Conservation (phyloP, 1,284 basidiomycete genomes). For the Bjerkandera adusta region DNA sequence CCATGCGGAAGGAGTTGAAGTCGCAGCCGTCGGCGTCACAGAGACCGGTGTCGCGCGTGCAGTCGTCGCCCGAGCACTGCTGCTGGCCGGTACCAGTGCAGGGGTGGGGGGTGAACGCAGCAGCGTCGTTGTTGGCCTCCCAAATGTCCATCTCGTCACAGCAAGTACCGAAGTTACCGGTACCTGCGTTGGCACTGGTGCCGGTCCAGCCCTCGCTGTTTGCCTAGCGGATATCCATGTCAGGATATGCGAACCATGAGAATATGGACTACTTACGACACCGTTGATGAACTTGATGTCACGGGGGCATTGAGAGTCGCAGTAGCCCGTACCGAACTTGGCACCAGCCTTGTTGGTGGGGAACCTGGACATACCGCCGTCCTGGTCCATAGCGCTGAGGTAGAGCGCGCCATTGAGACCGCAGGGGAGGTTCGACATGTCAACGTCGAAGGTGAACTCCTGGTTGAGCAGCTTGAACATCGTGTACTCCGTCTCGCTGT, state of each 20-base stretch:
- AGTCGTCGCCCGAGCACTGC: conserved; percentile 32
- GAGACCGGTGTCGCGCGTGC: conserved; percentile 35
- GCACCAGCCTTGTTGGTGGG: conserved; percentile 46
- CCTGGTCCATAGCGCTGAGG: conserved; percentile 38
- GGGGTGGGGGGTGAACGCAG: conserved; percentile 52
- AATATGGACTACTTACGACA: conserved; percentile 31
- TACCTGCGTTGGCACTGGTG: conserved; percentile 33
- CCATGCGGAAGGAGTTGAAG: conserved; percentile 58
- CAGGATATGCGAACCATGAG: conserved; percentile 24
- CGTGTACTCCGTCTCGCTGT: conserved; percentile 42
- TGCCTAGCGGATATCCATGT: conserved; percentile 27
- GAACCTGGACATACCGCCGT: conserved; percentile 35
- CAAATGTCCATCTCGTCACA: conserved; percentile 60
- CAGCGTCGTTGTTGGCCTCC: conserved; percentile 52
- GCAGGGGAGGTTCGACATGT: conserved; percentile 51
- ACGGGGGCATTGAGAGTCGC: conserved; percentile 56
- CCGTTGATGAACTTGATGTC: conserved; percentile 59
- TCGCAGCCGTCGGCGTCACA: conserved; percentile 55
- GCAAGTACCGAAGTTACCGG: conserved; percentile 47
- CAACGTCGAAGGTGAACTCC: conserved; percentile 58
- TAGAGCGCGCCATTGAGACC: conserved; percentile 51
- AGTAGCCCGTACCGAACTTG: conserved; percentile 53
- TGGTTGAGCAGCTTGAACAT: conserved; percentile 52
- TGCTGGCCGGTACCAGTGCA: conserved; percentile 41
- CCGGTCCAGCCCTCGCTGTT: conserved; percentile 33